Conservation (phyloP, 1,284 basidiomycete species). For the Laetiporus sulphureus region DNA sequence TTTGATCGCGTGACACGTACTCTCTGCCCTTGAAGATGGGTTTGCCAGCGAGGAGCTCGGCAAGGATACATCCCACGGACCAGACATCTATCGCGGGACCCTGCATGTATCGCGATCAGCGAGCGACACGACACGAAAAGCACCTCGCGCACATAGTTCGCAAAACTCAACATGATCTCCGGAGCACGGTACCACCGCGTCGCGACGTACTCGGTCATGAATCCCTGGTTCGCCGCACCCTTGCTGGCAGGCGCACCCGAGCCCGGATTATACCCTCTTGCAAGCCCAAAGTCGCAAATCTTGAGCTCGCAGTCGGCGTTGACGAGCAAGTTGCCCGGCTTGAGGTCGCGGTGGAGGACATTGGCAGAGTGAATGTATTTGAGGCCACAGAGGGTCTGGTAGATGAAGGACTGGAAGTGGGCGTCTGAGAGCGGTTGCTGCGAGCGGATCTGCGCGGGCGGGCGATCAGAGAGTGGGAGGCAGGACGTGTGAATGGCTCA, state of each 20-base stretch:
- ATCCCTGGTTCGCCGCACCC: conserved; percentile 80
- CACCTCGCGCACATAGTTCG: conserved; percentile 74
- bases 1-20: conserved; percentile 48
- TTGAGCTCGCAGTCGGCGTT: conserved; percentile 98
- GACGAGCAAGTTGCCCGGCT: conserved; percentile 93
- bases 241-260: conserved; percentile 43
- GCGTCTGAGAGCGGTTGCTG: conserved; percentile 84
- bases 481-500: conserved; percentile 30
- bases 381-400: conserved; percentile 96
- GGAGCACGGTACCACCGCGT: conserved; percentile 96
- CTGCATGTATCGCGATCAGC: conserved; percentile 27
- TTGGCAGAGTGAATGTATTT: conserved; percentile 99
- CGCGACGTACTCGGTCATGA: conserved; percentile 99
- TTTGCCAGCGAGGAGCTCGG: conserved; percentile 92
- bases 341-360: conserved; percentile 96
- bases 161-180: conserved; percentile 96
- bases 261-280: conserved; percentile 82
- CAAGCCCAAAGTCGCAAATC: conserved; percentile 98
- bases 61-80: conserved; percentile 97
- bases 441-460: conserved; percentile 5
- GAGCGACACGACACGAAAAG: neutral
- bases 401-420: conserved; percentile 98
- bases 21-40: conserved; percentile 99
- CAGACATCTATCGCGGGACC: conserved; percentile 92
- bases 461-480: conserved; percentile 5